Conservation (phyloP, 2,329 filamentous ascomycete genomes). For the Microdochium nivale region DNA sequence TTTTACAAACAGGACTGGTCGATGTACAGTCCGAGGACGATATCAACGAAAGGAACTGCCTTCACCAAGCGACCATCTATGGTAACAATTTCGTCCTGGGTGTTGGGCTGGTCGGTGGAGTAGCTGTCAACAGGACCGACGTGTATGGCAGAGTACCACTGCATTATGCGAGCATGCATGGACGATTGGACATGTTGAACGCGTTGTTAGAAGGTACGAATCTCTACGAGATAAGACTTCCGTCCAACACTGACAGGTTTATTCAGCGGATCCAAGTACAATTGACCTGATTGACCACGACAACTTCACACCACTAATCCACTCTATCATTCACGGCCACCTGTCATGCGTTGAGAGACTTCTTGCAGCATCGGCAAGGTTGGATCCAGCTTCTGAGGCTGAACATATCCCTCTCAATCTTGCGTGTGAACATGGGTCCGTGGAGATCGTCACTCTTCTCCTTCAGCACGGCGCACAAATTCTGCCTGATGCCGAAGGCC, state of each 20-base stretch:
- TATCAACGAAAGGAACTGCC: conserved; percentile 93
- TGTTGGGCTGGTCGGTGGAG: conserved; percentile 64
- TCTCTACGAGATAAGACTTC: not conserved
- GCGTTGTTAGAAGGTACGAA: conserved; percentile 55
- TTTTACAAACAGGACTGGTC: conserved; percentile 74
- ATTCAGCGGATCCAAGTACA: conserved; percentile 56
- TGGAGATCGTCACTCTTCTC: conserved; percentile 76
- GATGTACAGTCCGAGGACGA: conserved; percentile 93
- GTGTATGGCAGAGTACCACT: conserved; percentile 90
- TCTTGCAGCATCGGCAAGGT: conserved; percentile 68
- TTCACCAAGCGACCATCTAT: conserved; percentile 95
- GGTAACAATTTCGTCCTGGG: conserved; percentile 72
- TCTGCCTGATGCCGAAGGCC: conserved; percentile 87
- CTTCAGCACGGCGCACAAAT: conserved; percentile 73
- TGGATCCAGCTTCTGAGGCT: conserved; percentile 76
- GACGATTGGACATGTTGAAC: conserved; percentile 74
- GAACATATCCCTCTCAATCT: conserved; percentile 93
- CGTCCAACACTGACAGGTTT: not conserved
- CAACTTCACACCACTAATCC: conserved; percentile 93
- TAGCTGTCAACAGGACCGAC: conserved; percentile 74
- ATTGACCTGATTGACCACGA: conserved; percentile 90
- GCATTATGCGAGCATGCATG: conserved; percentile 95
- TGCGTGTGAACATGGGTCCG: conserved; percentile 86
- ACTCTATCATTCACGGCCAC: conserved; percentile 85
- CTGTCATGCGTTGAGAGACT: conserved; percentile 72